phyloP scores from a whole-genome alignment of 106 monocot genomes.

The Dendrobium catenatum region DNA sequence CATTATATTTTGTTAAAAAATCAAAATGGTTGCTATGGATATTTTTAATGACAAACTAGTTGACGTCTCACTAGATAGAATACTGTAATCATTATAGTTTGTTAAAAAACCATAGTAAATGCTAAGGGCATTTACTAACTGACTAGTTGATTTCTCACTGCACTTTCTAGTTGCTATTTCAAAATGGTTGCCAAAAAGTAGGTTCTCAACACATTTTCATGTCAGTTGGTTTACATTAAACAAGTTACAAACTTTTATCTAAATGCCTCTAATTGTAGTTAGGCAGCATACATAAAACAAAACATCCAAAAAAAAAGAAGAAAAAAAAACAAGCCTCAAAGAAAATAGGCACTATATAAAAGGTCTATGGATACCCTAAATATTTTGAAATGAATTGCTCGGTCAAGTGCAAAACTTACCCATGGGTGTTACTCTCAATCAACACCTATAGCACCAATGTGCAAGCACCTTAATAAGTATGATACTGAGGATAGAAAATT shows the following conservation, averaged over 20 bases:
- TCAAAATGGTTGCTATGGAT: background rate
- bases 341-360: background rate
- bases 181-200: background rate
- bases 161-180: background rate
- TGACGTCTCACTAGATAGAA: background rate
- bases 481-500: background rate
- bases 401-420: background rate
- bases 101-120: background rate
- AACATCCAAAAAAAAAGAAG: background rate
- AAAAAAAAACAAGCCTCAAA: background rate
- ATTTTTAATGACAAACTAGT: background rate
- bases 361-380: background rate
- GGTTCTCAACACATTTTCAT: background rate
- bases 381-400: background rate
- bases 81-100: background rate
- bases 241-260: background rate
- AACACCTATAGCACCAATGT: background rate
- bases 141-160: background rate
- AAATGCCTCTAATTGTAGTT: background rate
- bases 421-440: background rate
- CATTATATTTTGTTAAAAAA: background rate
- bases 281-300: background rate
- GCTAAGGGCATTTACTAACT: background rate
- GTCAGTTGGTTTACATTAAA: background rate
- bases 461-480: background rate